Percentiles rank a stretch among this genome's conserved stretches.
Conservation (phyloP, 371 early-diverging fungal species). For the Lichtheimia corymbifera region DNA sequence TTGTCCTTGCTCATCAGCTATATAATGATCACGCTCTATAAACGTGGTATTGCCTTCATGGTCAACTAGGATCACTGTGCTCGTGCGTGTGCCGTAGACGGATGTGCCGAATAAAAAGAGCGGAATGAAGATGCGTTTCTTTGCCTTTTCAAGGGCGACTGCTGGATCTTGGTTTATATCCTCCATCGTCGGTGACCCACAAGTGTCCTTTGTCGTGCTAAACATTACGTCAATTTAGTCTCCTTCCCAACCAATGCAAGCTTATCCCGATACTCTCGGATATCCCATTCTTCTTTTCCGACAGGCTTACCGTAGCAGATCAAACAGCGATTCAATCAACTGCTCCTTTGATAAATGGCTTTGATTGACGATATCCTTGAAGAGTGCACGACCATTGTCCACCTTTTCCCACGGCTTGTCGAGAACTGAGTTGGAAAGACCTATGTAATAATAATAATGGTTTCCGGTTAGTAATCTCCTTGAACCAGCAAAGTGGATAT, state of each 20-base stretch:
- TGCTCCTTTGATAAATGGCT: constrained; percentile 20
- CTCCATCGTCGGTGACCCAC: neutral
- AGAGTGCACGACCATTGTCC: constrained; percentile 30
- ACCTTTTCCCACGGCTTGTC: constrained; percentile 58
- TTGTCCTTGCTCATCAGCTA: constrained; percentile 2
- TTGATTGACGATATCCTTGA: constrained; percentile 32
- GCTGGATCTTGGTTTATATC: constrained; percentile 7
- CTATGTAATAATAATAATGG: constrained; percentile 12
- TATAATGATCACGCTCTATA: constrained; percentile 40
- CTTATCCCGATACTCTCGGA: neutral
- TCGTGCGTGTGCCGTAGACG: constrained; percentile 54
- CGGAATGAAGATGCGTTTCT: constrained; percentile 40
- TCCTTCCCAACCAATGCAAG: neutral
- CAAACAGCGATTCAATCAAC: constrained; percentile 47
- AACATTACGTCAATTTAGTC: constrained; percentile 4
- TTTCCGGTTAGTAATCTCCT: too few relatives aligned
- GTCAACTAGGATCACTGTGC: constrained; percentile 56
- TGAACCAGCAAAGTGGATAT: too few relatives aligned
- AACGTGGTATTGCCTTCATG: constrained; percentile 41
- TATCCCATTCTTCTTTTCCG: neutral
- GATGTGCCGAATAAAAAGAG: constrained; percentile 17
- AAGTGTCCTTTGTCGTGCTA: neutral
- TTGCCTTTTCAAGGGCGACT: constrained; percentile 23
- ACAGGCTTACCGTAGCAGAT: constrained; percentile 37
- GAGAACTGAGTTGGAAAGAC: constrained; percentile 55